phyloP scores from a whole-genome alignment of 257 asterid genomes.

The Solanum etuberosum region DNA sequence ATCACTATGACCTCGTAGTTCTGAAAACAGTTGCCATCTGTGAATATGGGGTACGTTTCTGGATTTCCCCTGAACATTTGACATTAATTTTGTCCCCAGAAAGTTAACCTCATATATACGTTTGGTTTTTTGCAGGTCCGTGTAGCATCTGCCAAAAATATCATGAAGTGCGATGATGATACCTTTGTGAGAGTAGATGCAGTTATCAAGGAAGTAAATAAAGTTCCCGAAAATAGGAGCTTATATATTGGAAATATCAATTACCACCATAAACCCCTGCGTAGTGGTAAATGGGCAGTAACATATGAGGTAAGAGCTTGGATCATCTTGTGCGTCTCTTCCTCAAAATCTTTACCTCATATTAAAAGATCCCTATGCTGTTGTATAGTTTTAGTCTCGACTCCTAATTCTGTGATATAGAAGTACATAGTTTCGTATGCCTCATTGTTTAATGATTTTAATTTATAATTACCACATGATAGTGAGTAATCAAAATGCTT shows the following conservation, averaged over 20 bases:
- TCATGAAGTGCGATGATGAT: constrained; percentile 94
- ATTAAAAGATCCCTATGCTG: neutral
- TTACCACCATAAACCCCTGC: constrained; percentile 73
- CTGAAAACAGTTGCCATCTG: constrained; percentile 89
- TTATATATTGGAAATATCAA: constrained; percentile 80
- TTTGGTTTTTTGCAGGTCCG: constrained; percentile 36
- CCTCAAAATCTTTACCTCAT: neutral
- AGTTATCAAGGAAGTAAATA: constrained; percentile 54
- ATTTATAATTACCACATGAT: neutral
- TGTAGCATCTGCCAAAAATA: constrained; percentile 49
- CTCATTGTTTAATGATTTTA: neutral
- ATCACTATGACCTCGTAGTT: constrained; percentile 90
- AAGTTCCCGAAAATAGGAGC: constrained; percentile 41
- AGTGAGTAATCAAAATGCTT: neutral
- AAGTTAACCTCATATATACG: neutral
- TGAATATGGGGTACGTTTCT: constrained; percentile 67
- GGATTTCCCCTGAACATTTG: neutral
- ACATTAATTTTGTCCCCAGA: neutral
- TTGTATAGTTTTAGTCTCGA: neutral
- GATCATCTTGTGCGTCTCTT: neutral
- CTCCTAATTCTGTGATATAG: neutral
- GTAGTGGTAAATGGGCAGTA: constrained; percentile 98
- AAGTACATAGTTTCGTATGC: neutral
- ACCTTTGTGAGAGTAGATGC: constrained; percentile 86
- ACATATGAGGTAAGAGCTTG: constrained; percentile 48